These are phyloP conservation scores for Sabuloglossum arenarium DNA, from an alignment of 495 filamentous ascomycete species.

Conservation along the genomic window DNA sequence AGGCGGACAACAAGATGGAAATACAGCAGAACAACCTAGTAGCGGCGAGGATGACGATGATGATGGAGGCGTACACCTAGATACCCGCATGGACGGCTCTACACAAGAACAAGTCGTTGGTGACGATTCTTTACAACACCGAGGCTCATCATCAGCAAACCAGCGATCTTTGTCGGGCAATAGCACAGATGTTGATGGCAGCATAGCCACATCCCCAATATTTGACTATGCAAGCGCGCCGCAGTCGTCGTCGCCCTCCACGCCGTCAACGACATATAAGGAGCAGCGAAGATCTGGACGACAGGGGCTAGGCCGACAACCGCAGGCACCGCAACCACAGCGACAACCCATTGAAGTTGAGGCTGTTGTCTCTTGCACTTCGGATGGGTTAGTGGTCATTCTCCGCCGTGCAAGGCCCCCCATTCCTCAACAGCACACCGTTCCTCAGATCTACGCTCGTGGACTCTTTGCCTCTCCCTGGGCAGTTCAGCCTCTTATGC, in stretches of 20 bases:
- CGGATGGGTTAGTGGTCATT: constrained; percentile 71
- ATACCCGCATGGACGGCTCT: constrained; percentile 9
- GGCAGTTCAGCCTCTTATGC: constrained; percentile 39
- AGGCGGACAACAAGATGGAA: constrained; percentile 20
- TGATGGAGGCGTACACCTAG: constrained; percentile 18
- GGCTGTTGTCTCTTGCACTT: constrained; percentile 78
- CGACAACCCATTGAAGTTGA: constrained; percentile 40
- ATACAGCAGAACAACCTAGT: constrained; percentile 17
- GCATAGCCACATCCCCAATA: constrained; percentile 16
- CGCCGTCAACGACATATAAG: constrained; percentile 8
- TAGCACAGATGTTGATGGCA: constrained; percentile 14
- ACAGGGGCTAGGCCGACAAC: constrained; percentile 1
- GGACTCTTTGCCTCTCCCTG: constrained; percentile 64
- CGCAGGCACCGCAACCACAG: background rate
- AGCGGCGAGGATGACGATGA: constrained; percentile 17
- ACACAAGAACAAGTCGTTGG: background rate
- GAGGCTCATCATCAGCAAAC: background rate
- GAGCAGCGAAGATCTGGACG: constrained; percentile 4
- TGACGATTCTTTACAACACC: background rate
- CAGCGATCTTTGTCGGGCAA: constrained; percentile 10
- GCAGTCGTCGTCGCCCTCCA: constrained; percentile 21
- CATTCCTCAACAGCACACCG: constrained; percentile 23
- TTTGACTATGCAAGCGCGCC: constrained; percentile 17
- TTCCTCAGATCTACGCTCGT: constrained; percentile 29
- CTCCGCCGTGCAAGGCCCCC: constrained; percentile 53